A percentile compares a stretch with the other conserved stretches of the same genome.
phyloP scores from a whole-genome alignment of 768 basidiomycete species.

The Lactarius indigo region DNA sequence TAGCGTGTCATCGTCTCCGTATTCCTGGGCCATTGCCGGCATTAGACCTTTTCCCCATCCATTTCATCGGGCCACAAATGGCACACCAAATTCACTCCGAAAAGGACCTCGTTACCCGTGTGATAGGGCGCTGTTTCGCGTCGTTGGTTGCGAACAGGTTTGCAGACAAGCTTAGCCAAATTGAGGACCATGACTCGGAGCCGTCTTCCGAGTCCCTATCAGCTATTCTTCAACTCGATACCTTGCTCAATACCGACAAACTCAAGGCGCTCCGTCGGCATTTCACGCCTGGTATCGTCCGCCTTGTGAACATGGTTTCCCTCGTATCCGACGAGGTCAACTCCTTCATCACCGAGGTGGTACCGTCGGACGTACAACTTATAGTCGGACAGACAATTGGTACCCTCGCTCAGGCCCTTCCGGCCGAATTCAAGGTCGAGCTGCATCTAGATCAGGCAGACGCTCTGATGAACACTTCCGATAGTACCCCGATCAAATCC shows the following conservation, averaged over 20 bases:
- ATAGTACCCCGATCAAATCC: not conserved
- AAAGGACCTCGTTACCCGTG: not conserved
- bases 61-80: not conserved
- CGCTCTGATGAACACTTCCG: not conserved
- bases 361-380: not conserved
- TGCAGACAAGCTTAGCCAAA: not conserved
- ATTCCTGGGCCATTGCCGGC: not conserved
- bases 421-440: not conserved
- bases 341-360: not conserved
- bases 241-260: not conserved
- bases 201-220: not conserved
- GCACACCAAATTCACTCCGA: not conserved
- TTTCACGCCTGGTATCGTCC: not conserved
- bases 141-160: not conserved
- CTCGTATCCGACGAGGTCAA: not conserved
- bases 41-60: not conserved
- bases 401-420: not conserved
- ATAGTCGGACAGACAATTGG: not conserved
- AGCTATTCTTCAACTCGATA: too few relatives aligned
- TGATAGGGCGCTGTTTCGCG: not conserved
- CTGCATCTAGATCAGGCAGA: not conserved
- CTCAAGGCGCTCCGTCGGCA: not conserved
- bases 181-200: not conserved
- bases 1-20: not conserved
- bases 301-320: not conserved